These are phyloP conservation scores for Kregervanrija delftensis DNA, from an alignment of 805 yeast genomes.

Conservation along the genomic window DNA sequence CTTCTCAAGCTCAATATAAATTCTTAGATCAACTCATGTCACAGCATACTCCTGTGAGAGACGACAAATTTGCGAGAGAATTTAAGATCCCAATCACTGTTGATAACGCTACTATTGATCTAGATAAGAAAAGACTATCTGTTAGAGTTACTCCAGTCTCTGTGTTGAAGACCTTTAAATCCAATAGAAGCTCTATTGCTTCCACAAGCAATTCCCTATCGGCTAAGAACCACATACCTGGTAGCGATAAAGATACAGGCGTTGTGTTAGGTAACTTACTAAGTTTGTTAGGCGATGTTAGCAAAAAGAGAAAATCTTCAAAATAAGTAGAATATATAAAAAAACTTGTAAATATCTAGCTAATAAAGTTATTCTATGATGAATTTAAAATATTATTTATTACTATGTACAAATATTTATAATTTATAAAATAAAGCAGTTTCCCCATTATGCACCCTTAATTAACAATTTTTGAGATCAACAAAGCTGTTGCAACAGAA, in stretches of 20 bases:
- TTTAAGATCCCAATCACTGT: slow-evolving; percentile 23
- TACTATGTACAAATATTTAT: neutral
- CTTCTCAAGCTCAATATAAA: slow-evolving; percentile 19
- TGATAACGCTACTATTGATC: slow-evolving; percentile 19
- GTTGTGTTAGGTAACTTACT: too few relatives aligned
- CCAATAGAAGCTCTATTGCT: too few relatives aligned
- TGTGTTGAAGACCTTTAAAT: too few relatives aligned
- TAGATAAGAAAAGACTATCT: slow-evolving; percentile 16
- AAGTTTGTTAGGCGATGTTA: too few relatives aligned
- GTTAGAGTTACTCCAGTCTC: slow-evolving; percentile 20
- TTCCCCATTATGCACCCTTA: neutral
- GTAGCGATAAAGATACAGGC: too few relatives aligned
- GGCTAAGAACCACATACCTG: too few relatives aligned
- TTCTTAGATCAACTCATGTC: slow-evolving; percentile 15
- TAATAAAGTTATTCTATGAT: too few relatives aligned
- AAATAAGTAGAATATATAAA: too few relatives aligned
- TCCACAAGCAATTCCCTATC: too few relatives aligned
- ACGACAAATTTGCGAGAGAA: slow-evolving; percentile 23
- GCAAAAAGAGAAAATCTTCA: too few relatives aligned
- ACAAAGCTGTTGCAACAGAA: slow-evolving; percentile 78
- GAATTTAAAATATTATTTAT: neutral
- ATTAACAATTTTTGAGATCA: slow-evolving; percentile 31
- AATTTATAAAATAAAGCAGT: neutral
- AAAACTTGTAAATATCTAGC: too few relatives aligned
- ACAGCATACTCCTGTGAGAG: slow-evolving; percentile 17